These are phyloP conservation scores for Yamadazyma diospyri DNA, from an alignment of 1,139 yeast genomes.

Conservation along the genomic window DNA sequence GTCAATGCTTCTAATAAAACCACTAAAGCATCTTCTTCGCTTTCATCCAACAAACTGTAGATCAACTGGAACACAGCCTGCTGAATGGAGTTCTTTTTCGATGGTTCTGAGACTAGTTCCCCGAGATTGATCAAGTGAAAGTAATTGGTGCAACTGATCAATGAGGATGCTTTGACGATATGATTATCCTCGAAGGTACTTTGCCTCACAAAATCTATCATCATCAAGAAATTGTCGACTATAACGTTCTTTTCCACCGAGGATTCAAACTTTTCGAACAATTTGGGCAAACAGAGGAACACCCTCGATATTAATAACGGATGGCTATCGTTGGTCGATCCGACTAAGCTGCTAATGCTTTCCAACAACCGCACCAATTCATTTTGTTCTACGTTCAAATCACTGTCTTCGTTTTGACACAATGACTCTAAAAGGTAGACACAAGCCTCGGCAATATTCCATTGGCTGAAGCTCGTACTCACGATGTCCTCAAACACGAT, in stretches of 20 bases:
- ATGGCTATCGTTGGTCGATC: constrained; percentile 1
- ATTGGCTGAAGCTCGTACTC: constrained; percentile 11
- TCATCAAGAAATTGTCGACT: constrained; percentile 35
- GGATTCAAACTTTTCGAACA: constrained; percentile 49
- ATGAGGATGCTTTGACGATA: constrained; percentile 34
- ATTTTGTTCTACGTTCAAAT: constrained; percentile 14
- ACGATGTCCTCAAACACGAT: constrained; percentile 18
- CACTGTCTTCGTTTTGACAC: constrained; percentile 44
- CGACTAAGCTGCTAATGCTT: constrained; percentile 3
- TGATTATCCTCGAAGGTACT: constrained; percentile 13
- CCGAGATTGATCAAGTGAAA: constrained; percentile 42
- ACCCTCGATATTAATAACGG: constrained; percentile 42
- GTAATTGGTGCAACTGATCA: constrained; percentile 56
- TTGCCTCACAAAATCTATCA: constrained; percentile 26
- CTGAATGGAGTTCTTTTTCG: constrained; percentile 21
- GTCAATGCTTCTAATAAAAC: constrained; percentile 70
- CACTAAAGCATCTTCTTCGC: constrained; percentile 81
- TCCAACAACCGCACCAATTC: constrained; percentile 21
- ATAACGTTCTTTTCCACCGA: constrained; percentile 34
- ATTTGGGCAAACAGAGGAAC: constrained; percentile 51
- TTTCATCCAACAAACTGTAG: constrained; percentile 49
- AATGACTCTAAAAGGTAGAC: constrained; percentile 39
- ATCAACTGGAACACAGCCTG: constrained; percentile 25
- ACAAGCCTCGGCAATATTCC: constrained; percentile 36
- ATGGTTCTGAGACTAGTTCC: constrained; percentile 10